Base-by-base conservation (phyloP, 2,329 filamentous ascomycete species). In the Aspergillus fumigatiaffinis region DNA sequence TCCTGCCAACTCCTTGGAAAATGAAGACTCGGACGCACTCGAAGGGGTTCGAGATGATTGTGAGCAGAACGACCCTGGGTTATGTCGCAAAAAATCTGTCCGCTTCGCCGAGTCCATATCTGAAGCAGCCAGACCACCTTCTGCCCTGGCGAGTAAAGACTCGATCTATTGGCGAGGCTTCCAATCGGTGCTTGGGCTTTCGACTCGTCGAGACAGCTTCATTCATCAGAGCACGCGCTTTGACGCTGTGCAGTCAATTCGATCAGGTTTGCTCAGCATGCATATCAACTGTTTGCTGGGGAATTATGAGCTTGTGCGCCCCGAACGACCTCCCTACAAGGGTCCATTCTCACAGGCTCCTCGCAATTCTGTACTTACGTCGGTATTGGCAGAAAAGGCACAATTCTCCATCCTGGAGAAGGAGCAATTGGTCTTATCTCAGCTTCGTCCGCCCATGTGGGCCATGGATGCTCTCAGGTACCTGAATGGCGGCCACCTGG, bases 141-240 rank as follows among this genome's bases (percentile, higher is more conserved):
- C 68, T 32, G 57, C 60, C 32, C 61, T 66, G 76, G 82, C 55
- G 77, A 81, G 74, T 74, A 87, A 84, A 68, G 90, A 94, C 68
- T 87, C 88, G 3, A 89, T 92, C 4, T 97, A 96, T 75, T 93
- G 92, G 77, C 88, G 90, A 60, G 91, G 91, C 9, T 97, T 96
- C 72, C 87, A 91, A 64, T 86, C 88, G 68, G 83, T 90, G 63
- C 78, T 87, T 49, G 82, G 89, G 57, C 84, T 84, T 32, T 85
- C 85, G 14, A 85, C 84, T 56, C 80, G 81, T 53, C 79, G 81
- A 20, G 94, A 97, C 73, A 86, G 88, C 9, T 96, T 96, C 70
- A 84, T 96, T 54, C 90, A 96, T 73, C 88, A 91, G 46, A 86
- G 91, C 56, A 84, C 90, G 25, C 88, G 94, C 51, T 95, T 93